Evolutionary conservation across 345 rosid genomes (phyloP), one percentile per base, ranked within the genome.

Genomic region (Arabidopsis arenosa): DNA sequence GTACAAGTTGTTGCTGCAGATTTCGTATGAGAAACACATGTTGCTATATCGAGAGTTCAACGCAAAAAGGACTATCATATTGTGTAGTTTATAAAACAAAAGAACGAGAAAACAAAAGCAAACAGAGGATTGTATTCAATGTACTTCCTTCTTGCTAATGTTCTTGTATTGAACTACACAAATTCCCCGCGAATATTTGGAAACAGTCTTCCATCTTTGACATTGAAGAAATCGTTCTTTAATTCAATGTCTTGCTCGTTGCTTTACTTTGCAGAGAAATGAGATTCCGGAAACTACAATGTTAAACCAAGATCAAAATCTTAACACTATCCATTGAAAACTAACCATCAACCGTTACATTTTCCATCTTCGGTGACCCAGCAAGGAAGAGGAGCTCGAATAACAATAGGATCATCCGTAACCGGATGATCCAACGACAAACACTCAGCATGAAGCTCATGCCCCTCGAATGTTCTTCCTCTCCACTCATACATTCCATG

Each of bases 391-490:
- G 97, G 90, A 39, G 97, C 92, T 51, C 13, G 75, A 17, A 92
- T 58, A 63, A 66, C 53, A 17, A 86, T 40, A 37, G 82, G 82
- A 9, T 68, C 65, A 53, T 86, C 84, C 1, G 91, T 89, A 55
- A 89, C 55, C 0, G 92, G 97, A 78, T 90, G 99, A 72, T 89
- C 86, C 17, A 95, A 80, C 15, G 89, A 83, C 80, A 92, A 81
- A 61, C 87, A 85, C 81, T 95, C 99, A 0, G 97, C 99, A 64
- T 95, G 97, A 72, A 95, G 90, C 62, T 88, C 85, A 48, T 92
- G 99, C 35, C 81, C 86, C 4, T 89, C 90, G 6, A 71, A 82
- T 60, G 41, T 74, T 70, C 52, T 84, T 63, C 88, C 93, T 61
- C 84, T 79, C 93, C 97, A 85, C 73, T 88, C 91, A 75, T 82